A percentile compares a stretch with the other conserved stretches of the same genome.
Evolutionary conservation across 805 yeast species (phyloP).

Genomic region (Candida namnaoensis): DNA sequence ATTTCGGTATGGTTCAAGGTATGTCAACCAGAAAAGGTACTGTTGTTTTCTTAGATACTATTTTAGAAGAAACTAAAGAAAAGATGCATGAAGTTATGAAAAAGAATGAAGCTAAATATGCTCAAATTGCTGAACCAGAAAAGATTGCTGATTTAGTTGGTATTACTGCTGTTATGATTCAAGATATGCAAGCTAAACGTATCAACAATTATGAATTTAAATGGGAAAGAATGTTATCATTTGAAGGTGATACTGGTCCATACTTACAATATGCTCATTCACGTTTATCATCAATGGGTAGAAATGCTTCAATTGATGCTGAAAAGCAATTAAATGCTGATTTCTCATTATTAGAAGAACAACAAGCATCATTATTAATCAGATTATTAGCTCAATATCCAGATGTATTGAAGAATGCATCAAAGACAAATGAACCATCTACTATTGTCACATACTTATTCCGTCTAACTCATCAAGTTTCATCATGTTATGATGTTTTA

Average conservation of each 20-base stretch:
- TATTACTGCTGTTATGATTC: constrained; percentile 96
- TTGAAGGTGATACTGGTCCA: constrained; percentile 99
- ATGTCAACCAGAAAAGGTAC: constrained; percentile 99
- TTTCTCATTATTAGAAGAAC: constrained; percentile 56
- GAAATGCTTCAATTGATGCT: constrained; percentile 56
- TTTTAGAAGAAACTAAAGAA: constrained; percentile 86
- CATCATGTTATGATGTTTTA: constrained; percentile 90
- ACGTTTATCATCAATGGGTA: constrained; percentile 87
- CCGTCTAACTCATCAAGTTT: constrained; percentile 86
- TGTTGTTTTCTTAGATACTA: constrained; percentile 93
- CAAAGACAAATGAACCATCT: constrained; percentile 83
- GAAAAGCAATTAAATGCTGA: constrained; percentile 42
- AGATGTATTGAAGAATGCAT: constrained; percentile 76
- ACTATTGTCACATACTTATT: constrained; percentile 91
- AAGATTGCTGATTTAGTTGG: constrained; percentile 93
- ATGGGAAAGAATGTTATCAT: constrained; percentile 97
- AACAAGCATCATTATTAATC: constrained; percentile 59
- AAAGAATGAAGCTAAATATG: constrained; percentile 81
- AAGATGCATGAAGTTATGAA: constrained; percentile 96
- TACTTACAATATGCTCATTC: constrained; percentile 98
- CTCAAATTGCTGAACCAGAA: constrained; percentile 90
- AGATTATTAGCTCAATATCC: constrained; percentile 87
- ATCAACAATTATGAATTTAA: constrained; percentile 92
- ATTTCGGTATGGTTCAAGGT: constrained; percentile 97
- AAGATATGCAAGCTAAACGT: constrained; percentile 97